Conservation (phyloP, 2,329 filamentous ascomycete genomes). For the Ophiostoma sp. region DNA sequence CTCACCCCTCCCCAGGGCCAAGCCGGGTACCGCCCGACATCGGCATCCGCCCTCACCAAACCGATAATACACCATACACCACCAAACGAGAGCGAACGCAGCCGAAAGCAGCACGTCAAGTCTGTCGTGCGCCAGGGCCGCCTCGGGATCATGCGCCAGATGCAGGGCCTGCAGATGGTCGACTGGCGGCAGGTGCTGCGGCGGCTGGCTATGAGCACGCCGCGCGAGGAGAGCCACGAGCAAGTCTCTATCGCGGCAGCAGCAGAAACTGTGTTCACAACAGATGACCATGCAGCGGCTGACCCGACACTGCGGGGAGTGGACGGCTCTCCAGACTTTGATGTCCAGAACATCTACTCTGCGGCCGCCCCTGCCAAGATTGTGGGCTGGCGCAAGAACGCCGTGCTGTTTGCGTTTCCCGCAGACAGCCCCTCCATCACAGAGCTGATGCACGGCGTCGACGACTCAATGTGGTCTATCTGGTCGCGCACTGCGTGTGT, state of each 20-base stretch:
- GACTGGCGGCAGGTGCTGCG: slow-evolving; percentile 40
- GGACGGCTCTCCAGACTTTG: too few species aligned
- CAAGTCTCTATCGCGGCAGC: background rate
- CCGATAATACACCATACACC: slow-evolving; percentile 27
- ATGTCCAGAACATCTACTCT: too few species aligned
- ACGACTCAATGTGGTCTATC: slow-evolving; percentile 31
- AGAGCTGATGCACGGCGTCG: slow-evolving; percentile 25
- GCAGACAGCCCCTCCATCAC: slow-evolving; percentile 21
- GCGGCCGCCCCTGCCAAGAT: background rate
- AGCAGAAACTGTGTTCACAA: background rate
- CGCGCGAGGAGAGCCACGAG: slow-evolving; percentile 17
- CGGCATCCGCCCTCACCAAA: slow-evolving; percentile 31
- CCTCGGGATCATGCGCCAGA: slow-evolving; percentile 34
- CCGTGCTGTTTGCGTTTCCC: slow-evolving; percentile 30
- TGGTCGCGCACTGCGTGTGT: slow-evolving; percentile 28
- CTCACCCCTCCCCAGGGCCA: background rate
- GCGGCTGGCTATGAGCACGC: slow-evolving; percentile 37
- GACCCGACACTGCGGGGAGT: too few species aligned
- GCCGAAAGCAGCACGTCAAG: slow-evolving; percentile 25
- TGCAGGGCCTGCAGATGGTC: slow-evolving; percentile 31
- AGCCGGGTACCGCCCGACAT: background rate
- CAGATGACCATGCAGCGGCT: background rate
- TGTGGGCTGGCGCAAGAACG: slow-evolving; percentile 22
- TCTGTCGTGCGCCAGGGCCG: slow-evolving; percentile 37
- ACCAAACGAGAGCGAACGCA: slow-evolving; percentile 27